Evolutionary conservation across 108 stramenopile species (phyloP), one percentile per base, ranked within the genome.

Genomic region (Fistulifera solaris): DNA sequence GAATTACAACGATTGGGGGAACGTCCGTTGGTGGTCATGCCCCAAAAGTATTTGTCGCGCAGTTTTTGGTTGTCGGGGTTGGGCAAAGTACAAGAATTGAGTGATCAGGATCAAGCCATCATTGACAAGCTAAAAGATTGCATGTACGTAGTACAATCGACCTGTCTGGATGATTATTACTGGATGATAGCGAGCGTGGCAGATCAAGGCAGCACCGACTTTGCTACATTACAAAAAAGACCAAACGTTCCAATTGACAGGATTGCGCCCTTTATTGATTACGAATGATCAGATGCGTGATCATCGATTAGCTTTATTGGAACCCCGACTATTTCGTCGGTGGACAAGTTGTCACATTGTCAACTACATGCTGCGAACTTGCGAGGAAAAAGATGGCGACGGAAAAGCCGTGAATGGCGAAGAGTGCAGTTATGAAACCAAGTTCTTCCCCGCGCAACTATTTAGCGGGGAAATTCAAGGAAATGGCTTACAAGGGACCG

Each of bases 251-350:
- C 31, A 35, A 8, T 35, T 35, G 31, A 35, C 89, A 24, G 87
- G 90, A 6, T 71, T 67, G 6, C 69, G 90, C 15, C 86, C 90
- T 6, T 77, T 86, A 63, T 62, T 93, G 0, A 63, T 93, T 44
- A 75, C 83, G 2, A 93, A 93, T 58, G 90, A 93, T 62, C 77
- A 87, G 65, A 83, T 93, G 75, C 62, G 90, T 11, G 90, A 93
- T 60, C 90, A 93, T 65, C 80, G 73, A 56, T 65, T 81, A 21
- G 80, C 81, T 38, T 51, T 93, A 44, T 63, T 88, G 21, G 84
- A 88, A 41, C 82, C 82, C 19, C 67, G 85, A 24, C 57, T 84
- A 10, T 93, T 93, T 48, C 77, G 90, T 8, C 62, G 87, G 44
- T 93, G 90, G 90, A 83, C 76, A 43, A 85, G 83, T 58, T 85